These are phyloP conservation scores for Teratosphaeria epicoccoides DNA, from an alignment of 2,329 filamentous ascomycete species.

Conservation along the genomic window DNA sequence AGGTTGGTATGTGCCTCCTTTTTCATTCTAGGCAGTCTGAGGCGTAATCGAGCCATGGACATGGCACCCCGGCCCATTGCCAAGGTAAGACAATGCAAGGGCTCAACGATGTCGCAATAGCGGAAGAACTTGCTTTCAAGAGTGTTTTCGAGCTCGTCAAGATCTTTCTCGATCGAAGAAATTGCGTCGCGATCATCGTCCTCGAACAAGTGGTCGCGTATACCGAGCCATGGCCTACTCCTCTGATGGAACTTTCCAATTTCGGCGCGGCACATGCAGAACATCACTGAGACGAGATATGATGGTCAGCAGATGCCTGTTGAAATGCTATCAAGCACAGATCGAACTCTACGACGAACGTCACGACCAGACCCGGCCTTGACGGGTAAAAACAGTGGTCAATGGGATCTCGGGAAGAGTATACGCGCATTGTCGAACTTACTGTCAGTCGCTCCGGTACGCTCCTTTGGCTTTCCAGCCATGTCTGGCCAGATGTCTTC, in stretches of 20 bases:
- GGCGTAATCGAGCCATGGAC: slow-evolving; percentile 34
- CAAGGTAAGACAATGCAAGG: slow-evolving; percentile 34
- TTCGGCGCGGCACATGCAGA: slow-evolving; percentile 34
- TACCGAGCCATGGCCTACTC: slow-evolving; percentile 10
- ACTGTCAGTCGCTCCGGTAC: slow-evolving; percentile 44
- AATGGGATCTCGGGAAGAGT: no score
- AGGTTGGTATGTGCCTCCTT: slow-evolving; percentile 14
- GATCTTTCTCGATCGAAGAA: slow-evolving; percentile 15
- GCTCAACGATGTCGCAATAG: slow-evolving; percentile 35
- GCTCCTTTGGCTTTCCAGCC: slow-evolving; percentile 36
- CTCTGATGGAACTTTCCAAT: slow-evolving; percentile 32
- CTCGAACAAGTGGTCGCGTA: slow-evolving; percentile 13
- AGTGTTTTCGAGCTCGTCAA: slow-evolving; percentile 32
- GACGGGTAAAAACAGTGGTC: no score
- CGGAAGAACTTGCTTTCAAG: slow-evolving; percentile 35
- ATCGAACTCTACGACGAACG: no score
- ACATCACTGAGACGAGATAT: slow-evolving; percentile 24
- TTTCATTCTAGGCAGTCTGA: slow-evolving; percentile 35
- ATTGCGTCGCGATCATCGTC: slow-evolving; percentile 5
- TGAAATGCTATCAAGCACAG: not conserved
- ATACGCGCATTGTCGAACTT: not conserved
- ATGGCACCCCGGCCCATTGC: slow-evolving; percentile 36
- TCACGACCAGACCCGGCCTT: no score
- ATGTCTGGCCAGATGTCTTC: slow-evolving; percentile 33
- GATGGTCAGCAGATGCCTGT: not conserved